Evolutionary conservation across 2,329 filamentous ascomycete species (phyloP).

Genomic region (Fragosphaeria purpurea): DNA sequence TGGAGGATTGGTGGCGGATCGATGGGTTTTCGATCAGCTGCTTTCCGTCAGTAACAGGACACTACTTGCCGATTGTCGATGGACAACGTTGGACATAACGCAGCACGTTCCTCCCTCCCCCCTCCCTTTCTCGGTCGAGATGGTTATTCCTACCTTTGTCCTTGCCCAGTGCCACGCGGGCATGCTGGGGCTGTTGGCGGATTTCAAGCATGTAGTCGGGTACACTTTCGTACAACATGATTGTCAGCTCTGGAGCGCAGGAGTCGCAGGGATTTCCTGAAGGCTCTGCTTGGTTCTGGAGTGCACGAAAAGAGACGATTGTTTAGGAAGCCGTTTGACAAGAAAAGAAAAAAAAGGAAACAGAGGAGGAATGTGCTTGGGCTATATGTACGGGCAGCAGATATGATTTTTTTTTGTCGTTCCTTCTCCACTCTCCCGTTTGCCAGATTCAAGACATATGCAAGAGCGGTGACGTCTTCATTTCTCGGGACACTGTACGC

Average conservation of each 20-base stretch:
- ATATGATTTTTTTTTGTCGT: too few species aligned
- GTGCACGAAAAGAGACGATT: neutral
- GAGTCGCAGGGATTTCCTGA: neutral
- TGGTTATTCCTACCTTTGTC: slow-evolving; percentile 51
- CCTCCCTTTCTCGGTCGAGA: too few species aligned
- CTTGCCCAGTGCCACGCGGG: slow-evolving; percentile 60
- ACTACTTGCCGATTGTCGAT: neutral
- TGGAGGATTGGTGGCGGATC: slow-evolving; percentile 81
- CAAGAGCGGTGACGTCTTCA: too few species aligned
- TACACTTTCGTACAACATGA: slow-evolving; percentile 8
- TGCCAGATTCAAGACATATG: too few species aligned
- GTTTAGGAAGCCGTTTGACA: neutral
- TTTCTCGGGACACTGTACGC: neutral
- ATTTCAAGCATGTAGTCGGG: slow-evolving; percentile 28
- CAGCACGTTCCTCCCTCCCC: neutral
- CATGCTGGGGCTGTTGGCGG: slow-evolving; percentile 57
- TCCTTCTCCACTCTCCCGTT: too few species aligned
- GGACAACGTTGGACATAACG: too few species aligned
- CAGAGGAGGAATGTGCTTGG: neutral
- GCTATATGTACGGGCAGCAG: too few species aligned
- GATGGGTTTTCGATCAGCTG: slow-evolving; percentile 68
- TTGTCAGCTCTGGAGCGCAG: neutral
- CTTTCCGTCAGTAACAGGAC: slow-evolving; percentile 1
- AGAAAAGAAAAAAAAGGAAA: neutral
- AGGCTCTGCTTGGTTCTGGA: neutral